These are phyloP conservation scores for Ganoderma sinense DNA, from an alignment of 1,284 basidiomycete species.

Conservation along the genomic window DNA sequence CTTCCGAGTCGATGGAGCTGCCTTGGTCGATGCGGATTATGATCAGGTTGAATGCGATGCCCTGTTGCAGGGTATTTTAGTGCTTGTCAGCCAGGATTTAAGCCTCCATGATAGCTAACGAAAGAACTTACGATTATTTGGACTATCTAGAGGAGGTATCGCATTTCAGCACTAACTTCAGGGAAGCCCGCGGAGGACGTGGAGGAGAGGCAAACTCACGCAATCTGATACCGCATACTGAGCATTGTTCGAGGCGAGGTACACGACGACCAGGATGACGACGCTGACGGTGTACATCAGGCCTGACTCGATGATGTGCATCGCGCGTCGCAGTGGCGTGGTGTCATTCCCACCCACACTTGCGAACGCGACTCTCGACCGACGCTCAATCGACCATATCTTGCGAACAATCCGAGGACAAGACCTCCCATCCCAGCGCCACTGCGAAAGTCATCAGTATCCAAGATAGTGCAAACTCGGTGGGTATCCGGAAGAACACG, in stretches of 20 bases:
- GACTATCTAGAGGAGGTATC: neutral
- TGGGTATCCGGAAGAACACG: neutral
- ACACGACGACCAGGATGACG: neutral
- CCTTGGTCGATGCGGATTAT: conserved; percentile 12
- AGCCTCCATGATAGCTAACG: too few species aligned
- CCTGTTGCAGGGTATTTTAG: neutral
- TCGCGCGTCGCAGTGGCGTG: neutral
- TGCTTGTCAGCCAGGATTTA: too few species aligned
- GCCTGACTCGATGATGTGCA: conserved; percentile 16
- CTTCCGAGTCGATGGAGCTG: neutral
- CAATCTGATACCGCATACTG: conserved; percentile 7
- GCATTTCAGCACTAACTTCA: too few species aligned
- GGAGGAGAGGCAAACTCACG: conserved; percentile 22
- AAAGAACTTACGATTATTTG: conserved; percentile 8
- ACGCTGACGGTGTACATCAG: conserved; percentile 16
- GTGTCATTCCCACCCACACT: neutral
- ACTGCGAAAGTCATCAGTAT: conserved; percentile 27
- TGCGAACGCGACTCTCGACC: neutral
- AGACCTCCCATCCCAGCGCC: conserved; percentile 50
- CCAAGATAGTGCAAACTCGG: neutral
- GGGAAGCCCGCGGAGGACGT: conserved; percentile 16
- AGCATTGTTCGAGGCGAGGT: conserved; percentile 8
- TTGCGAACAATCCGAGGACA: conserved; percentile 44
- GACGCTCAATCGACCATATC: conserved; percentile 39
- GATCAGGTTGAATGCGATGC: conserved; percentile 12